Evolutionary conservation across 768 basidiomycete genomes (phyloP).

Genomic region (Candolleomyces eurysporus): DNA sequence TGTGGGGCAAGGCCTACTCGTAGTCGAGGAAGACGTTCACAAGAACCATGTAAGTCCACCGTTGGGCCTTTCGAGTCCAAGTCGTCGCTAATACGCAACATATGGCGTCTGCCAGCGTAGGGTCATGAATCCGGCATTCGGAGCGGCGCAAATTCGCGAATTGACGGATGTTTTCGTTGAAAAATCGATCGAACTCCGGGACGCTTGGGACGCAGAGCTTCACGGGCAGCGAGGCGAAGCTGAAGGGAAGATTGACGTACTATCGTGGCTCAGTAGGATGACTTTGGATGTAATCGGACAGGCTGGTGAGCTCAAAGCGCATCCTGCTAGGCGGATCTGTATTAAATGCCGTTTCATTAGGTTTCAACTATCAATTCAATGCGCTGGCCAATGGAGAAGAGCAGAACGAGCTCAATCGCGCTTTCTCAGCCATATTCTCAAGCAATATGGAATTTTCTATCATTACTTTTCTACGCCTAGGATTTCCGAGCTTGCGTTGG

Average conservation of each 20-base stretch:
- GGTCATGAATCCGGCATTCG: slow-evolving; percentile 66
- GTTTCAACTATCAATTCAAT: slow-evolving; percentile 32
- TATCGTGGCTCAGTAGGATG: slow-evolving; percentile 61
- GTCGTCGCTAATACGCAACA: no score
- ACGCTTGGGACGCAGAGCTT: slow-evolving; percentile 40
- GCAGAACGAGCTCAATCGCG: slow-evolving; percentile 42
- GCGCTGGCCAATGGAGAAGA: no score
- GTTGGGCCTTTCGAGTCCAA: not conserved
- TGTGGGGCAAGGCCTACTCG: slow-evolving; percentile 52
- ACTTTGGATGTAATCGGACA: slow-evolving; percentile 78
- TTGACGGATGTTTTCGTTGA: slow-evolving; percentile 33
- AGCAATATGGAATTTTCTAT: slow-evolving; percentile 35
- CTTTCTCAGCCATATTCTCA: slow-evolving; percentile 51
- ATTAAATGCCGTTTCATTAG: slow-evolving; percentile 6
- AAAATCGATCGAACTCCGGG: slow-evolving; percentile 30
- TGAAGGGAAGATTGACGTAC: slow-evolving; percentile 47
- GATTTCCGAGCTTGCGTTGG: slow-evolving; percentile 35
- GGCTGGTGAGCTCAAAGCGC: slow-evolving; percentile 38
- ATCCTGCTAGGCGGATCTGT: no score
- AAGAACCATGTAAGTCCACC: slow-evolving; percentile 35
- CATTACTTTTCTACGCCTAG: slow-evolving; percentile 28
- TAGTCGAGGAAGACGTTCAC: slow-evolving; percentile 43
- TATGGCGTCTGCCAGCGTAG: slow-evolving; percentile 29
- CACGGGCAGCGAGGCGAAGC: slow-evolving; percentile 17
- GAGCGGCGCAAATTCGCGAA: slow-evolving; percentile 52